These are phyloP conservation scores for Termitomyces eurrhizus DNA, from an alignment of 768 basidiomycete species.

Conservation along the genomic window DNA sequence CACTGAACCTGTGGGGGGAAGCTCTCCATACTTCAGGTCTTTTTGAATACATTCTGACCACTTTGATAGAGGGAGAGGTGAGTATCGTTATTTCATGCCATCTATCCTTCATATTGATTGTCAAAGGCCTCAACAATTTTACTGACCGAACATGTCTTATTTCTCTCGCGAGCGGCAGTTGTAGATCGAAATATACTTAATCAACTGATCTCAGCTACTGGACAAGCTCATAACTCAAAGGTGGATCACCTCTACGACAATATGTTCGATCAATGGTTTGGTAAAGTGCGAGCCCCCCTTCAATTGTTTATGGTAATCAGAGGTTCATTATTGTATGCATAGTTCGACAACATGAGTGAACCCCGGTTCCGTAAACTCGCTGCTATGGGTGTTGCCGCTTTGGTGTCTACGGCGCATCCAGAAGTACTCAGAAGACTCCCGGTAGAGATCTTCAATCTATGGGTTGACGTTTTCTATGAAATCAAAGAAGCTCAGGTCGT, in stretches of 20 bases:
- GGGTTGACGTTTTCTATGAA: constrained; percentile 87
- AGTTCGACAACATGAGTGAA: constrained; percentile 93
- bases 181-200: constrained; percentile 65
- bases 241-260: constrained; percentile 60
- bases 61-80: constrained; percentile 67
- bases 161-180: constrained; percentile 72
- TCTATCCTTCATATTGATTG: constrained; percentile 7
- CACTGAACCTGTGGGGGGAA: constrained; percentile 65
- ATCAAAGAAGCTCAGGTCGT: constrained; percentile 63
- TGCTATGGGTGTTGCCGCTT: constrained; percentile 75
- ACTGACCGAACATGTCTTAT: constrained; percentile 66
- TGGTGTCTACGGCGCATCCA: constrained; percentile 70
- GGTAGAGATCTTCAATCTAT: constrained; percentile 78
- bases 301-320: not conserved
- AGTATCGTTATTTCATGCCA: constrained; percentile 5
- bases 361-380: constrained; percentile 78
- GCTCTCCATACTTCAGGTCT: constrained; percentile 71
- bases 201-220: constrained; percentile 64
- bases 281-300: constrained; percentile 47
- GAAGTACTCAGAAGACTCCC: constrained; percentile 71
- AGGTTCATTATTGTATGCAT: constrained; percentile 6
- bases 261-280: constrained; percentile 80
- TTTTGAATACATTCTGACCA: constrained; percentile 58
- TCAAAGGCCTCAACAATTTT: constrained; percentile 38
- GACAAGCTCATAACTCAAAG: constrained; percentile 38